Percentiles rank a stretch among this genome's conserved stretches.
Conservation (phyloP, 192 early-diverging fungal genomes). For the Backusella parvicylindrica region DNA sequence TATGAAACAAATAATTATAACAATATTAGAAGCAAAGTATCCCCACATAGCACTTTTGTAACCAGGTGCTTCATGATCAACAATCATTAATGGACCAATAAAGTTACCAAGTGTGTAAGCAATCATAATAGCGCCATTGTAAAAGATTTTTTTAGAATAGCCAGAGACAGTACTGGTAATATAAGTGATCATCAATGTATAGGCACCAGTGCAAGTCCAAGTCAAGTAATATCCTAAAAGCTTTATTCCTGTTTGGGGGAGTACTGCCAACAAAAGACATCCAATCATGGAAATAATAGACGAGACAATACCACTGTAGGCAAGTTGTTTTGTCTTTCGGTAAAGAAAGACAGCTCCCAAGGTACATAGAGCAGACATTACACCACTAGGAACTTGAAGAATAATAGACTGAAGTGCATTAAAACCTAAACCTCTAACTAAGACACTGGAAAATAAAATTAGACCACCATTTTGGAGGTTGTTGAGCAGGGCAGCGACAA, state of each 20-base stretch:
- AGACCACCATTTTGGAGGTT: conserved; percentile 24
- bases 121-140: neutral
- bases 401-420: neutral
- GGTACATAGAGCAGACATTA: neutral
- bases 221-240: neutral
- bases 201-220: neutral
- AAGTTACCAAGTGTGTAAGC: conserved; percentile 15
- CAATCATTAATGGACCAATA: conserved; percentile 21
- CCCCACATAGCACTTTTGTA: conserved; percentile 13
- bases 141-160: conserved; percentile 15
- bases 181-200: neutral
- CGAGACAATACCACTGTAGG: neutral
- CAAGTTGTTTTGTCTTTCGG: neutral
- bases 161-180: conserved; percentile 1
- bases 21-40: neutral
- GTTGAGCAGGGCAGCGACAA: neutral
- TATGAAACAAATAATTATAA: neutral
- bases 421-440: conserved; percentile 16
- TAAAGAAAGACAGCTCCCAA: neutral
- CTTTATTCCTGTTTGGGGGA: neutral
- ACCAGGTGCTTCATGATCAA: neutral
- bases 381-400: conserved; percentile 8
- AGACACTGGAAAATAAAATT: conserved; percentile 9
- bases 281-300: neutral
- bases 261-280: neutral